These are phyloP conservation scores for Petrea volubilis DNA, from an alignment of 257 asterid genomes.

Conservation along the genomic window DNA sequence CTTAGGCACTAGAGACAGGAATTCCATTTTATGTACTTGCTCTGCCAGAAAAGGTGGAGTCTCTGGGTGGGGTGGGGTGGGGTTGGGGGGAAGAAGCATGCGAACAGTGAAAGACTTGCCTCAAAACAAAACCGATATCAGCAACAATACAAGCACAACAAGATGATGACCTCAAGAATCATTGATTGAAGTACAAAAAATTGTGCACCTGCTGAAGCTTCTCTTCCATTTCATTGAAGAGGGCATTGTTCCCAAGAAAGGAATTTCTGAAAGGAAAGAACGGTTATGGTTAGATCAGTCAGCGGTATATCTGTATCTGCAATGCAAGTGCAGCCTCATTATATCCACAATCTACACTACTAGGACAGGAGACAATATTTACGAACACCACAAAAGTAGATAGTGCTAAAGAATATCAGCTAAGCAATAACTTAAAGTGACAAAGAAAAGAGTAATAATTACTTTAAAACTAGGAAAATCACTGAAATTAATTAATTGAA, in stretches of 20 bases:
- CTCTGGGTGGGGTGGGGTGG: too few species aligned
- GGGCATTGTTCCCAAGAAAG: slow-evolving; percentile 67
- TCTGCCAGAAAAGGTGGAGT: neutral
- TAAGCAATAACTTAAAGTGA: neutral
- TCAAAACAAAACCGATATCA: neutral
- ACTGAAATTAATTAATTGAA: neutral
- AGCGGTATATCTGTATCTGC: neutral
- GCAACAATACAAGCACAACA: neutral
- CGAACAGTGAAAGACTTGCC: slow-evolving; percentile 13
- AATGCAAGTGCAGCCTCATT: slow-evolving; percentile 3
- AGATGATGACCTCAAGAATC: neutral
- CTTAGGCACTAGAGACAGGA: neutral
- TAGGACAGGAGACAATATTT: neutral
- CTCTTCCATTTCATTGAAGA: slow-evolving; percentile 74
- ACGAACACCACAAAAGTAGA: neutral
- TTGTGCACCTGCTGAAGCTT: slow-evolving; percentile 77
- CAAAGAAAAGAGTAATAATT: neutral
- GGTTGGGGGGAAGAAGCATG: neutral
- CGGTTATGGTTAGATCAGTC: neutral
- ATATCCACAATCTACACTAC: neutral
- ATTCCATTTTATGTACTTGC: neutral
- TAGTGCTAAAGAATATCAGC: neutral
- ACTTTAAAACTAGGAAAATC: neutral
- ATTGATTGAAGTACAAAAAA: slow-evolving; percentile 15
- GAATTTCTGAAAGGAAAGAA: slow-evolving; percentile 61